Evolutionary conservation across 306 rosid genomes (phyloP).

Genomic region (Acmispon strigosus): DNA sequence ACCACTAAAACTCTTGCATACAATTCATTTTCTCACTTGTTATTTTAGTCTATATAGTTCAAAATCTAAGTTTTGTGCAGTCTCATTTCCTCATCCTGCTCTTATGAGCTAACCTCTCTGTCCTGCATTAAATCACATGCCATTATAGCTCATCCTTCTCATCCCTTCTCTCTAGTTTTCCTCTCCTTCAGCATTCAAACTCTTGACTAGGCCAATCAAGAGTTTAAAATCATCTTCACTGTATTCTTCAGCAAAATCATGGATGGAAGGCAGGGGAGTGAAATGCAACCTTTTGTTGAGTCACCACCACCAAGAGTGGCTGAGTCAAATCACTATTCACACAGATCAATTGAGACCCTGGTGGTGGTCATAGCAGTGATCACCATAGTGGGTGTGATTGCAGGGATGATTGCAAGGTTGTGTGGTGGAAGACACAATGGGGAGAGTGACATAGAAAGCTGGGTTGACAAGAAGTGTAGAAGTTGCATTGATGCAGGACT

Average conservation of each 20-base stretch:
- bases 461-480: constrained; percentile 73
- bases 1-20: no score
- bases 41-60: background rate
- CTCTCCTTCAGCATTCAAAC: background rate
- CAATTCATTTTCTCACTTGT: constrained; percentile 15
- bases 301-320: constrained; percentile 33
- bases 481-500: constrained; percentile 75
- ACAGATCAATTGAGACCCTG: constrained; percentile 64
- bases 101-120: background rate
- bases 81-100: constrained; percentile 9
- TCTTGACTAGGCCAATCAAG: background rate
- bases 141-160: background rate
- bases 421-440: constrained; percentile 82
- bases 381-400: constrained; percentile 59
- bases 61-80: constrained; percentile 8
- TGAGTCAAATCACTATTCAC: constrained; percentile 40
- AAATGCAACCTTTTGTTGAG: constrained; percentile 33
- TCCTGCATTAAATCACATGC: constrained; percentile 19
- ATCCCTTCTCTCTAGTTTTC: constrained; percentile 1
- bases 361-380: constrained; percentile 73
- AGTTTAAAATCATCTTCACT: constrained; percentile 5
- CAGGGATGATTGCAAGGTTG: constrained; percentile 66
- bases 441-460: constrained; percentile 78
- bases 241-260: background rate
- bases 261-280: constrained; percentile 31